Evolutionary conservation across 1,284 basidiomycete species (phyloP), one percentile per base, ranked within the genome.

Genomic region (Singerocomus rubriflavus): DNA sequence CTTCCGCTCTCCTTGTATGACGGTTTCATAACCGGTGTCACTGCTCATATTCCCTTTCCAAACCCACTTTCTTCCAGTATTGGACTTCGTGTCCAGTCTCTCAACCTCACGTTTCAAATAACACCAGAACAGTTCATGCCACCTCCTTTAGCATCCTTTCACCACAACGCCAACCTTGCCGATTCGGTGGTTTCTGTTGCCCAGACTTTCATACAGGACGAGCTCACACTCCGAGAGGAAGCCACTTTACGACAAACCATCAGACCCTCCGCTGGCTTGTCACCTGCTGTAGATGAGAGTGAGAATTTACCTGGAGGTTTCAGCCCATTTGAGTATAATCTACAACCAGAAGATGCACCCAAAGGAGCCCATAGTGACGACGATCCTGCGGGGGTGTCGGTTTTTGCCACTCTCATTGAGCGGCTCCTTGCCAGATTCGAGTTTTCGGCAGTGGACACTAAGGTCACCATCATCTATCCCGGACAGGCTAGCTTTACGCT

Each of bases 341-440:
- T 67, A 21, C 73, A 73, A 16, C 75, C 74, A 34, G 73, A 73
- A 53, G 54, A 59, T 37, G 38, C 30, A 30, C 57, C 21, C 32
- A 56, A 55, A 44, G 63, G 65, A 4, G 52, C 65, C 17, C 63
- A 70, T 51, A 51, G 66, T n/a, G 79, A 83, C 39, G 61, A 67
- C n/a, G 82, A 86, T 52, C 84, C 84, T 33, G 77, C 75, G 32
- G 87, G 87, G 30, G 85, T 93, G 16, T 92, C 91, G 2, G 74
- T 96, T 41, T 86, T 98, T 63, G 88, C 93, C 16, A 80, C 82
- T 30, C 76, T 96, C 38, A 84, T 95, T 42, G 93, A 96, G 66
- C 79, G 85, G 12, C 73, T 97, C 4, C 78, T 97, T 12, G 81
- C 91, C 9, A 79, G 88, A 52, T 88, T 98, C 58, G 81, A 90